phyloP scores from a whole-genome alignment of 805 yeast genomes.

The Priceomyces medius region DNA sequence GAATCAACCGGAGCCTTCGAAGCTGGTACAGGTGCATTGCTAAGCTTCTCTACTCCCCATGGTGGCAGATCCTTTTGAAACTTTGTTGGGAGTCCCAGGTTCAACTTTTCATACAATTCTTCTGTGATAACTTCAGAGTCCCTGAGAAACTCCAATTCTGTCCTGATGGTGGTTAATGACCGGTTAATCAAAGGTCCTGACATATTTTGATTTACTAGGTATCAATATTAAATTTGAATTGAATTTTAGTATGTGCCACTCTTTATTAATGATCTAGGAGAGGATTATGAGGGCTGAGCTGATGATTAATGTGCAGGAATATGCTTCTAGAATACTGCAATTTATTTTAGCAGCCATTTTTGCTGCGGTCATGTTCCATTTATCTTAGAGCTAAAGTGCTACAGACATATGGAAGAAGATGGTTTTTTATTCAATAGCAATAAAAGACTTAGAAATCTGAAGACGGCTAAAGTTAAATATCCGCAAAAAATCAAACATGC shows the following conservation, averaged over 20 bases:
- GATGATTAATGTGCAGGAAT: not conserved
- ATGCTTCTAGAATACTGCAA: not conserved
- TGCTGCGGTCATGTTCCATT: no score
- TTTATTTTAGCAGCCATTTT: constrained; percentile 4
- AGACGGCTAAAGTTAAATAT: no score
- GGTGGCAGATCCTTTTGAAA: constrained; percentile 53
- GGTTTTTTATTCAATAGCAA: no score
- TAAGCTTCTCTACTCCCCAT: constrained; percentile 39
- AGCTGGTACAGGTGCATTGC: constrained; percentile 2
- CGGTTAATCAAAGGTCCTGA: constrained; percentile 68
- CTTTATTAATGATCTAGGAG: no score
- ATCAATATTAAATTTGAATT: no score
- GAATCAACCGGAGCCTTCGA: constrained; percentile 5
- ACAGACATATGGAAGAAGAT: not conserved
- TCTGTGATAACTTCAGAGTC: constrained; percentile 73
- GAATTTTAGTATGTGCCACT: no score
- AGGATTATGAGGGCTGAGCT: no score
- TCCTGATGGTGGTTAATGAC: constrained; percentile 68
- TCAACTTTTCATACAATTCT: constrained; percentile 51
- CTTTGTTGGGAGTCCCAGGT: constrained; percentile 53
- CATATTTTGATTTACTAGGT: no score
- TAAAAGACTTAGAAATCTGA: no score
- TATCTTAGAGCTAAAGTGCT: not conserved
- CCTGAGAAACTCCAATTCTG: constrained; percentile 75
- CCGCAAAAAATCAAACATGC: no score